phyloP scores from a whole-genome alignment of 208 protist genomes.

The Trypanosoma rangeli region DNA sequence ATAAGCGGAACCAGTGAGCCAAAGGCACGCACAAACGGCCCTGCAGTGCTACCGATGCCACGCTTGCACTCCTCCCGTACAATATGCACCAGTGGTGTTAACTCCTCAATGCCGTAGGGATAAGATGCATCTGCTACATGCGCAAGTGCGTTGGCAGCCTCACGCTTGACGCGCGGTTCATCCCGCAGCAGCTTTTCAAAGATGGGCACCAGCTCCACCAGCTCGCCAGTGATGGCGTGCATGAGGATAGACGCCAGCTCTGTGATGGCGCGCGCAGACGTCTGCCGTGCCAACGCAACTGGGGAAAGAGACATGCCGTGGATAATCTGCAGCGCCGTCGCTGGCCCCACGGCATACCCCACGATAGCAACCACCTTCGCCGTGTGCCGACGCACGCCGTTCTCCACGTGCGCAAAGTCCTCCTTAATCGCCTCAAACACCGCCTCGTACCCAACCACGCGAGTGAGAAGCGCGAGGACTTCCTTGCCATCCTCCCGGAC shows the following conservation, averaged over 20 bases:
- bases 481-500: constrained; percentile 98
- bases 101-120: constrained; percentile 99
- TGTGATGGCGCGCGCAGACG: constrained; percentile 96
- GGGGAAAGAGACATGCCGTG: constrained; percentile 97
- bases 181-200: constrained; percentile 96
- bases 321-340: constrained; percentile 96
- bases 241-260: constrained; percentile 98
- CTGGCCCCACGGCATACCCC: constrained; percentile 96
- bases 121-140: constrained; percentile 96
- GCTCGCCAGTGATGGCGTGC: constrained; percentile 96
- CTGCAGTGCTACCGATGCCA: constrained; percentile 95
- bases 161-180: constrained; percentile 95
- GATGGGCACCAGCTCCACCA: constrained; percentile 95
- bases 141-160: constrained; percentile 95
- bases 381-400: constrained; percentile 98
- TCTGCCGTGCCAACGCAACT: constrained; percentile 97
- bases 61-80: constrained; percentile 94
- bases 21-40: constrained; percentile 98
- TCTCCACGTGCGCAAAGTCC: constrained; percentile 98
- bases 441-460: constrained; percentile 97
- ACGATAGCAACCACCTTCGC: constrained; percentile 98
- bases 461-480: constrained; percentile 98
- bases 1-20: constrained; percentile 99
- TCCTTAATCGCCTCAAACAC: constrained; percentile 98
- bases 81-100: constrained; percentile 95